Evolutionary conservation across 116 monocot genomes (phyloP).

Genomic region (Trichopus zeylanicus): DNA sequence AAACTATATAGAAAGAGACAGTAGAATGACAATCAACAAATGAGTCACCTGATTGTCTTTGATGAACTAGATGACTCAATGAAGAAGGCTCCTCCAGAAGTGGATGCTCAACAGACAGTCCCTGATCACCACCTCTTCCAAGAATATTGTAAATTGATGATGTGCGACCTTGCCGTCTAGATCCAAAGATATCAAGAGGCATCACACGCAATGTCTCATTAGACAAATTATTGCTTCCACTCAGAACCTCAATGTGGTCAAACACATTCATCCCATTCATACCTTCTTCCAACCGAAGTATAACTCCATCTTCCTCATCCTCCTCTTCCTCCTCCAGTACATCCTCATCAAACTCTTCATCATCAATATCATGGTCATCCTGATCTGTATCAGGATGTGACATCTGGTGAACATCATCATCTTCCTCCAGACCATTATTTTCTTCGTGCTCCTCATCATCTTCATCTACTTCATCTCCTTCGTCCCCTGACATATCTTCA

Average conservation of each 20-base stretch:
- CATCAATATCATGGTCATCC: slow-evolving; percentile 95
- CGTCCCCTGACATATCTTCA: too few species aligned
- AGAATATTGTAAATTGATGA: slow-evolving; percentile 86
- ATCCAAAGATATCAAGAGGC: slow-evolving; percentile 90
- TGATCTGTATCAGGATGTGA: slow-evolving; percentile 95
- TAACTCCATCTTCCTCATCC: slow-evolving; percentile 78
- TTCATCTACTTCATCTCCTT: too few species aligned
- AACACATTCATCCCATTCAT: slow-evolving; percentile 94
- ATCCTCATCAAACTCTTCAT: slow-evolving; percentile 97
- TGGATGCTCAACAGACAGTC: slow-evolving; percentile 58
- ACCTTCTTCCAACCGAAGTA: slow-evolving; percentile 78
- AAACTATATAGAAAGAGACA: too few species aligned
- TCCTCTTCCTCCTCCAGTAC: slow-evolving; percentile 85
- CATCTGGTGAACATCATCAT: slow-evolving; percentile 86
- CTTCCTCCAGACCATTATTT: slow-evolving; percentile 73
- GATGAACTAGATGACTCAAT: slow-evolving; percentile 37
- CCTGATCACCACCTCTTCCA: slow-evolving; percentile 67
- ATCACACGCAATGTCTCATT: slow-evolving; percentile 75
- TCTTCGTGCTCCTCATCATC: slow-evolving; percentile 52
- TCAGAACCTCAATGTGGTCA: slow-evolving; percentile 91
- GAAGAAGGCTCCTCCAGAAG: slow-evolving; percentile 81
- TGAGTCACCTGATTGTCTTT: slow-evolving; percentile 61
- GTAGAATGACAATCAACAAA: neutral
- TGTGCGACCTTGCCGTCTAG: slow-evolving; percentile 66
- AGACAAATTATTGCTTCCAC: slow-evolving; percentile 50